Evolutionary conservation across 495 filamentous ascomycete species (phyloP), one percentile per base, ranked within the genome.

Genomic region (Monascus purpureus): DNA sequence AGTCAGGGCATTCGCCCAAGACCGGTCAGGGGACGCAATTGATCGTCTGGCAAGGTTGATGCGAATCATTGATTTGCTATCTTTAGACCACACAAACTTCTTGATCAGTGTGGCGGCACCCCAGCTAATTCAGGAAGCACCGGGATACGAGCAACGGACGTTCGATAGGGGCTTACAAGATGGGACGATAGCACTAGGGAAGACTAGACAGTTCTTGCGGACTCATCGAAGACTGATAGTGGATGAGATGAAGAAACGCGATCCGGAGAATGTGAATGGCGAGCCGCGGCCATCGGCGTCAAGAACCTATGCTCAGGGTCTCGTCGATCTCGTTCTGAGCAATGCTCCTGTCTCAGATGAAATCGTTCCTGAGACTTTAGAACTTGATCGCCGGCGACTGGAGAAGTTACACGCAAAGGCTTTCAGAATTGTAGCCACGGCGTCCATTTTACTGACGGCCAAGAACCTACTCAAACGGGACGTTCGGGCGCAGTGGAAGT

Each of bases 391-490:
- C 27, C 70, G 72, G 26, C 80, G 92, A 14, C 63, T 87, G 18
- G 52, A 58, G 15, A 67, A 69, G 17, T 63, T 84, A 24, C 80
- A 86, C 17, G 60, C 63, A 5, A 66, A 77, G 18, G 69, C 76
- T 7, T 72, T 87, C 34, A 74, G 76, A 28, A 77, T 90, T 40
- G 72, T 86, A 14, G 81, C 83, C 13, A 72, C 85, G 6, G 82
- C 82, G 12, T 70, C 75, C 13, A 86, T 96, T 33, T 65, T 93
- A 5, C 54, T 96, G 19, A 92, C 92, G 1, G 84, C 82, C 42
- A 97, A 97, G 64, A 96, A 93, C 47, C 65, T 95, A 8, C 75
- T 97, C 28, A 93, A 92, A 55, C 79, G 90, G 13, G 88, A 96
- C 52, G 80, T 86, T 13, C 77, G 90, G 18, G 74, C 71, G 2